Evolutionary conservation across 2,329 filamentous ascomycete species (phyloP).

Genomic region (Cordyceps tenuipes): DNA sequence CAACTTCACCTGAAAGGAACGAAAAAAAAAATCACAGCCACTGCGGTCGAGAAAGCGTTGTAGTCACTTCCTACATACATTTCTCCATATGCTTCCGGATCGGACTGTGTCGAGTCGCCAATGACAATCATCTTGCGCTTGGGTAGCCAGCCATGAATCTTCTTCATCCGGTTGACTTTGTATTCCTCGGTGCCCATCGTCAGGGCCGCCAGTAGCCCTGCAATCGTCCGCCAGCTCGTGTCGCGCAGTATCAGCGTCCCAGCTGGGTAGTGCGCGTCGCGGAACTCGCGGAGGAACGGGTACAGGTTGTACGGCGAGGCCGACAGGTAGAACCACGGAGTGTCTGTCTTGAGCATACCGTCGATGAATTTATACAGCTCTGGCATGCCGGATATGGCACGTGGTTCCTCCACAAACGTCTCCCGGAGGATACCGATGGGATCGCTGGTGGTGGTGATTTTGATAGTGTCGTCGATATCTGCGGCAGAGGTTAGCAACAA

Average conservation of each 20-base stretch:
- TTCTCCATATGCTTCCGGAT: conserved; percentile 83
- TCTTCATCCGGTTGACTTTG: conserved; percentile 72
- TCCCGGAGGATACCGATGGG: conserved; percentile 72
- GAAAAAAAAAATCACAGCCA: neutral
- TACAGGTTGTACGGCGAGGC: conserved; percentile 94
- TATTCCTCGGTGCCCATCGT: conserved; percentile 78
- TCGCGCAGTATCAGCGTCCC: conserved; percentile 82
- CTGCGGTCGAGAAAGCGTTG: neutral
- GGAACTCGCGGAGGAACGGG: conserved; percentile 71
- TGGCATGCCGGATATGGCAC: conserved; percentile 72
- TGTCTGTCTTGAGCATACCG: conserved; percentile 70
- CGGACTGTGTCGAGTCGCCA: conserved; percentile 84
- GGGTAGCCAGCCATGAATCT: conserved; percentile 73
- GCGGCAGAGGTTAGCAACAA: conserved; percentile 14
- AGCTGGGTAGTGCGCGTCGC: conserved; percentile 59
- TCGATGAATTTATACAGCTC: conserved; percentile 52
- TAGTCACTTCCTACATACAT: conserved; percentile 41
- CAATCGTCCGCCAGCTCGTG: conserved; percentile 75
- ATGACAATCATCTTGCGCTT: conserved; percentile 71
- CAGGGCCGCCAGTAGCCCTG: conserved; percentile 69
- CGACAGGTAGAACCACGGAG: conserved; percentile 87
- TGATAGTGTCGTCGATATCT: conserved; percentile 92
- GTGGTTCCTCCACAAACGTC: conserved; percentile 72
- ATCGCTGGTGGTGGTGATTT: conserved; percentile 74
- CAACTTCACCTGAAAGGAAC: neutral